phyloP scores from a whole-genome alignment of 192 early-diverging fungal species.

The Coemansia sp. region DNA sequence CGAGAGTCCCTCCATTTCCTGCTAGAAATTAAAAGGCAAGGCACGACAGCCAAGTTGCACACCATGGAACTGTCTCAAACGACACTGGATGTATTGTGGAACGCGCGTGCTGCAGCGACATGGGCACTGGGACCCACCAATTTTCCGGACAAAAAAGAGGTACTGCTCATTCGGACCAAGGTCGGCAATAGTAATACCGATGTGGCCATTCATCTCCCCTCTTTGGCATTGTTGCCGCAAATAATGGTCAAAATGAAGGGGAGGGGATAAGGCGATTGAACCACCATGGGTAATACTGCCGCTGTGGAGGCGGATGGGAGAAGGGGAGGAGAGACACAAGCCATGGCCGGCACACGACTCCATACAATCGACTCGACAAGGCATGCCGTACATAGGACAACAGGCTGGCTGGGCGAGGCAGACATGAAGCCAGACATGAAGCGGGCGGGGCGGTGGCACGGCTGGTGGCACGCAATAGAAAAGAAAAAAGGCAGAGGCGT shows the following conservation, averaged over 20 bases:
- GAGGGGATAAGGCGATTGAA: neutral
- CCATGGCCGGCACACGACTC: too few species aligned
- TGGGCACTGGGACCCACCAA: too few species aligned
- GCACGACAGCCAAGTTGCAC: neutral
- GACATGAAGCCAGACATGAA: neutral
- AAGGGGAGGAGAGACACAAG: too few species aligned
- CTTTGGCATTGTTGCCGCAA: neutral
- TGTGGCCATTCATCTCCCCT: conserved; percentile 1
- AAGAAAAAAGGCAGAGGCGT: neutral
- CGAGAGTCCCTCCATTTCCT: neutral
- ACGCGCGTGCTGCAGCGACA: neutral
- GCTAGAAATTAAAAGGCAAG: neutral
- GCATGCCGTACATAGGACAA: too few species aligned
- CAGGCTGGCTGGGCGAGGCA: neutral
- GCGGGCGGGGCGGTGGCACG: neutral
- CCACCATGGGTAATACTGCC: conserved; percentile 5
- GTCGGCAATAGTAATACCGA: conserved; percentile 9
- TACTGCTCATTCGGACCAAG: neutral
- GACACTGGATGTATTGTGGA: neutral
- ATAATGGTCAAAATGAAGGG: neutral
- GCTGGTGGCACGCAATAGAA: neutral
- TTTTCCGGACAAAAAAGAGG: neutral
- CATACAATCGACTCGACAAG: too few species aligned
- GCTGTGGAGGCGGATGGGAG: conserved; percentile 2
- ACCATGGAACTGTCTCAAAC: neutral